phyloP scores from a whole-genome alignment of 106 monocot species.

The Apostasia ramifera region DNA sequence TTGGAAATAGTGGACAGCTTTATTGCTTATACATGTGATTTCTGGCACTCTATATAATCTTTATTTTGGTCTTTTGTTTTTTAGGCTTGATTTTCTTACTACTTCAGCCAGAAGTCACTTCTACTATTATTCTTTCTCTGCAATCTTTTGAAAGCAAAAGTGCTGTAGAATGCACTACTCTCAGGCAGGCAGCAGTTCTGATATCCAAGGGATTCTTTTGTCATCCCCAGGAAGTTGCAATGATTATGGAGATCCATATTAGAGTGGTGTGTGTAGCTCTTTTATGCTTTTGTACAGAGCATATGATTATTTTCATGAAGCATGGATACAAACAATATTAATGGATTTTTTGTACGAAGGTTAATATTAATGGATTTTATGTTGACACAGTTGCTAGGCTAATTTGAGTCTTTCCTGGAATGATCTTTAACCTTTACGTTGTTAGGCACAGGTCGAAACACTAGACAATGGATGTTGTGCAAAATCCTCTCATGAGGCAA shows the following conservation, averaged over 20 bases:
- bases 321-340: no score
- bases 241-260: constrained; percentile 76
- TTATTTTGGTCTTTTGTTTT: constrained; percentile 5
- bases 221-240: constrained; percentile 72
- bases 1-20: neutral
- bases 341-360: no score
- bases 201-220: constrained; percentile 90
- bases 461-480: no score
- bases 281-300: neutral
- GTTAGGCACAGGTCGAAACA: no score
- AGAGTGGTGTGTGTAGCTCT: constrained; percentile 61
- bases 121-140: constrained; percentile 60
- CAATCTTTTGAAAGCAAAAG: constrained; percentile 54
- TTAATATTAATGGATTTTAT: no score
- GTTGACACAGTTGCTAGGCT: no score
- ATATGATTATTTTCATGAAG: no score
- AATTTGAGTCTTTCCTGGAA: no score
- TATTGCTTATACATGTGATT: neutral
- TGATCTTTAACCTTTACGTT: neutral
- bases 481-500: no score
- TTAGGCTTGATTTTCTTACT: constrained; percentile 83
- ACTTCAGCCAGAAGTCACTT: constrained; percentile 63
- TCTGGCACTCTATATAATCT: neutral
- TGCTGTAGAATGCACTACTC: constrained; percentile 52
- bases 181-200: constrained; percentile 68